Evolutionary conservation across 2,329 filamentous ascomycete genomes (phyloP).

Genomic region (Chrysoporthe deuterocubensis): DNA sequence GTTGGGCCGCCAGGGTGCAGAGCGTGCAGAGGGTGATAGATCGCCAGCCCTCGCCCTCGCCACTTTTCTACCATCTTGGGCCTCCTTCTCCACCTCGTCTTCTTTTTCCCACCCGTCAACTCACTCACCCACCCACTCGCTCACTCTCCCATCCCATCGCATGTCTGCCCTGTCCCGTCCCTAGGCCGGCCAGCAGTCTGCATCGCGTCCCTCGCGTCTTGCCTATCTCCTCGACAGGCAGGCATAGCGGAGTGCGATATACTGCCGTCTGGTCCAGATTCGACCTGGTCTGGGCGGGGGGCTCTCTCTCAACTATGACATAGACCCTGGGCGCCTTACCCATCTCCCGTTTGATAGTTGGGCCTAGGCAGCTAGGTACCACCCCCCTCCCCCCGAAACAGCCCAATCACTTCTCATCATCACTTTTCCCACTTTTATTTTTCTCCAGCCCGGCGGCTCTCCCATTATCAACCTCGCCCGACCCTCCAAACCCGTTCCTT

Average conservation of each 20-base stretch:
- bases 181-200: background rate
- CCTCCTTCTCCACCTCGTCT: background rate
- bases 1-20: background rate
- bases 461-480: slow-evolving; percentile 19
- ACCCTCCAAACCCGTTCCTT: background rate
- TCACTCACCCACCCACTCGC: no score
- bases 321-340: no score
- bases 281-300: no score
- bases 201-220: no score
- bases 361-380: no score
- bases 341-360: no score
- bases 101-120: background rate
- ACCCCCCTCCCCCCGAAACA: background rate
- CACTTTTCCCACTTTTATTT: slow-evolving; percentile 30
- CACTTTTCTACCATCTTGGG: background rate
- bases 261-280: no score
- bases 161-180: background rate
- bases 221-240: background rate
- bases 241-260: background rate
- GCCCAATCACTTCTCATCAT: slow-evolving; percentile 9
- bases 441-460: slow-evolving; percentile 25
- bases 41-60: background rate
- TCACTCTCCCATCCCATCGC: background rate
- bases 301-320: no score
- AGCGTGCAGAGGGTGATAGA: background rate